These are phyloP conservation scores for Cyphellophora attinorum DNA, from an alignment of 2,329 filamentous ascomycete genomes.

Conservation along the genomic window DNA sequence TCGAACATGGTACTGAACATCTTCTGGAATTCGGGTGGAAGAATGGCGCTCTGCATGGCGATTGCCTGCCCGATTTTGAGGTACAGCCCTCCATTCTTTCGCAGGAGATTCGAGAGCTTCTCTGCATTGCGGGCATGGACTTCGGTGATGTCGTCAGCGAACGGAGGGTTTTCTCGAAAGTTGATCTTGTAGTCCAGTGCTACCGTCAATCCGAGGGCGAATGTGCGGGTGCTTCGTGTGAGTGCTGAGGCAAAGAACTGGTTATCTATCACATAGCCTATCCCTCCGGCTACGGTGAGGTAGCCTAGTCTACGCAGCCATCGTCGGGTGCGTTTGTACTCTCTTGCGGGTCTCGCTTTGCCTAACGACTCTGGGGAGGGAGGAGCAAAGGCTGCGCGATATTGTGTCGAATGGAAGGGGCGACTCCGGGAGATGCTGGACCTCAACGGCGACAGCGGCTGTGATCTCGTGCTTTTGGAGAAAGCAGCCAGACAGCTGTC, in stretches of 20 bases:
- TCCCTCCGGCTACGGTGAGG: conserved; percentile 48
- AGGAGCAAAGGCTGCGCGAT: conserved; percentile 49
- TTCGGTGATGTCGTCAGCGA: conserved; percentile 63
- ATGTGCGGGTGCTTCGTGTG: conserved; percentile 70
- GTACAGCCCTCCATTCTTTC: conserved; percentile 84
- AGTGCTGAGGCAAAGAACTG: conserved; percentile 71
- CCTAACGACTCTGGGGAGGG: conserved; percentile 73
- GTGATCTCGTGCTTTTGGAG: conserved; percentile 1
- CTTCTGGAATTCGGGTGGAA: conserved; percentile 88
- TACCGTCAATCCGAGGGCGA: conserved; percentile 66
- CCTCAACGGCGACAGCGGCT: not conserved
- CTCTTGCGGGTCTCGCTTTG: conserved; percentile 58
- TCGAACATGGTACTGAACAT: conserved; percentile 98
- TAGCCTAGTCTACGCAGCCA: conserved; percentile 68
- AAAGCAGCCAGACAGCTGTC: conserved; percentile 10
- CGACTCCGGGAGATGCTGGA: conserved; percentile 6
- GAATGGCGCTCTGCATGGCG: conserved; percentile 90
- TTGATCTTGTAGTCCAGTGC: conserved; percentile 95
- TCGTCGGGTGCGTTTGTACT: conserved; percentile 60
- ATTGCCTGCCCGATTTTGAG: conserved; percentile 97
- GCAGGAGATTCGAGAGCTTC: conserved; percentile 69
- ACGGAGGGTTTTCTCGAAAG: conserved; percentile 69
- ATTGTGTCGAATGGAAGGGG: conserved; percentile 9
- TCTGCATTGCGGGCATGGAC: conserved; percentile 78
- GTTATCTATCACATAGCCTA: conserved; percentile 59